These are phyloP conservation scores for Dysphania ambrosioides DNA, from an alignment of 148 eudicot species.

Conservation along the genomic window DNA sequence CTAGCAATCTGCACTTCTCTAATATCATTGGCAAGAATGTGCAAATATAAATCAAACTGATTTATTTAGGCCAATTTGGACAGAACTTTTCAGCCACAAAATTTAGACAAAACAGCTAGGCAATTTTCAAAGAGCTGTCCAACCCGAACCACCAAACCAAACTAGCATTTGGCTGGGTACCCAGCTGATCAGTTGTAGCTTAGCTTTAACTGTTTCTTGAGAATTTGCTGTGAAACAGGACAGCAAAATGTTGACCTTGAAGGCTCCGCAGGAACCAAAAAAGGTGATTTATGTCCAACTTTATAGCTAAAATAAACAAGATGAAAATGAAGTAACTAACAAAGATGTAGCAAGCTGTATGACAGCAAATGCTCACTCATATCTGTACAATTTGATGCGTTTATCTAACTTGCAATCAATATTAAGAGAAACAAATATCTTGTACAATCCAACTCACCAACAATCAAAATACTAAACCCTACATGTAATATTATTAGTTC, in stretches of 20 bases:
- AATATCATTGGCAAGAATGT: too few species aligned
- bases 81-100: too few species aligned
- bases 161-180: background rate
- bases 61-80: too few species aligned
- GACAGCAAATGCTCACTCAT: constrained; percentile 18
- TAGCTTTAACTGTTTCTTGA: background rate
- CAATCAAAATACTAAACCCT: constrained; percentile 21
- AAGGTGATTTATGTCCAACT: constrained; percentile 1
- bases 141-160: background rate
- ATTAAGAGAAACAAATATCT: constrained; percentile 6
- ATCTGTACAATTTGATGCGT: constrained; percentile 19
- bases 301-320: background rate
- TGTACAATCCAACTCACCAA: constrained; percentile 25
- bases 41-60: too few species aligned
- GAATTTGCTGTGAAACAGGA: background rate
- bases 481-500: constrained; percentile 18
- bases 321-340: background rate
- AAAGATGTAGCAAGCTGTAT: constrained; percentile 24
- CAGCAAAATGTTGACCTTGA: background rate
- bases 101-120: too few species aligned
- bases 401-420: constrained; percentile 30
- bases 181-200: too few species aligned
- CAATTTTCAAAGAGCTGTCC: background rate
- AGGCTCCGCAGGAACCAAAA: background rate
- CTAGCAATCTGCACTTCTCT: background rate